These are phyloP conservation scores for Singerocomus rubriflavus DNA, from an alignment of 1,284 basidiomycete genomes.

Conservation along the genomic window DNA sequence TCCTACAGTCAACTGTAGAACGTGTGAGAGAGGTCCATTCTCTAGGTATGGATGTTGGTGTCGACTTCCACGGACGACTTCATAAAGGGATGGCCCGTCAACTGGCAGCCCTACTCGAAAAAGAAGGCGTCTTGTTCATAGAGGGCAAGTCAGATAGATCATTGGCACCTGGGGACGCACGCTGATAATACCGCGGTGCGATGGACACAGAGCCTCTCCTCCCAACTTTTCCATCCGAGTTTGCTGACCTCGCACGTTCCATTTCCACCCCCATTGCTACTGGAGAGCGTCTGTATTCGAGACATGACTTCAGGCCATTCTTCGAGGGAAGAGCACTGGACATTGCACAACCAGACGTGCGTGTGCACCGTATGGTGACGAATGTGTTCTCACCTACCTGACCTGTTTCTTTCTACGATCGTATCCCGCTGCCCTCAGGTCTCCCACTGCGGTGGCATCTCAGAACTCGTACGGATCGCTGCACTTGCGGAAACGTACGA, in stretches of 20 bases:
- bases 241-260: slow-evolving; percentile 58
- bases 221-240: slow-evolving; percentile 65
- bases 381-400: not conserved
- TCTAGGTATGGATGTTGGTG: slow-evolving; percentile 63
- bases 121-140: slow-evolving; percentile 68
- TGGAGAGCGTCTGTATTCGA: slow-evolving; percentile 69
- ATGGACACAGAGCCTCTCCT: slow-evolving; percentile 54
- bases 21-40: slow-evolving; percentile 63
- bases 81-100: slow-evolving; percentile 80
- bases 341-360: slow-evolving; percentile 73
- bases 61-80: slow-evolving; percentile 63
- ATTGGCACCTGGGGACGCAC: not conserved
- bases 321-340: slow-evolving; percentile 67
- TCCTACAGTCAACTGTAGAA: slow-evolving; percentile 55
- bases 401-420: not conserved
- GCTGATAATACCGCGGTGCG: not conserved
- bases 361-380: slow-evolving; percentile 8
- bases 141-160: slow-evolving; percentile 42
- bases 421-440: slow-evolving; percentile 36
- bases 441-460: slow-evolving; percentile 70
- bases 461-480: slow-evolving; percentile 68
- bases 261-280: slow-evolving; percentile 69
- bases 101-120: slow-evolving; percentile 64
- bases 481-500: slow-evolving; percentile 69
- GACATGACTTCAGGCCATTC: slow-evolving; percentile 70